These are phyloP conservation scores for Aegilops bicornis DNA, from an alignment of 176 grass and related monocot genomes.

Conservation along the genomic window DNA sequence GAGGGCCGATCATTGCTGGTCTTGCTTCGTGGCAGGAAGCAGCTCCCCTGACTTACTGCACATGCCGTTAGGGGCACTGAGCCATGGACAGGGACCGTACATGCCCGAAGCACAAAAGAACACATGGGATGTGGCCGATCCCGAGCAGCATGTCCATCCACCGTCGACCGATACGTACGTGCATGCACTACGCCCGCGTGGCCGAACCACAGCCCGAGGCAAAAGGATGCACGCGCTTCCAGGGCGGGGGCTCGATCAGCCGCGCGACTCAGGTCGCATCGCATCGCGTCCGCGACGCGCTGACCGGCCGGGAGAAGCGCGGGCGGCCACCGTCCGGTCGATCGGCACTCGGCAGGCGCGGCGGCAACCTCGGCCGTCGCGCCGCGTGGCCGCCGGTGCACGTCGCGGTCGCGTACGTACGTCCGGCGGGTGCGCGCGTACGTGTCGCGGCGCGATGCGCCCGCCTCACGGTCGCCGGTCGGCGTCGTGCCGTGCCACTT, in stretches of 20 bases:
- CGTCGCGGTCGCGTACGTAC: constrained; percentile 2
- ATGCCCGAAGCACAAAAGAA: too few species aligned
- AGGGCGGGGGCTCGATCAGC: not conserved
- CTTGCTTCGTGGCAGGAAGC: too few species aligned
- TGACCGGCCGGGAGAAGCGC: not conserved
- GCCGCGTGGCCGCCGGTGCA: not conserved
- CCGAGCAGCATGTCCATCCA: not conserved
- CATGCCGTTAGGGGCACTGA: too few species aligned
- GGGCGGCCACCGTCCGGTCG: not conserved
- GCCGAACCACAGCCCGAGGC: not conserved
- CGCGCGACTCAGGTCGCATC: not conserved
- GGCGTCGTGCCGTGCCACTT: constrained; percentile 39
- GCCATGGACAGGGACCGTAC: not conserved
- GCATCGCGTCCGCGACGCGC: not conserved
- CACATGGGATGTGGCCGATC: not conserved
- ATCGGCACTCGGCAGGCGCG: not conserved
- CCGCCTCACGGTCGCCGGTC: not conserved
- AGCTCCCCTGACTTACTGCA: too few species aligned
- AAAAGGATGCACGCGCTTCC: not conserved
- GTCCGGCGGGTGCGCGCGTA: not conserved
- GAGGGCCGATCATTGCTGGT: not conserved
- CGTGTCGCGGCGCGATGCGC: constrained; percentile 22
- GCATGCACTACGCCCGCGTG: not conserved
- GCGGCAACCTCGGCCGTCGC: not conserved
- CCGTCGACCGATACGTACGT: not conserved